These are phyloP conservation scores for Debaryomyces castellii DNA, from an alignment of 805 yeast genomes.

Conservation along the genomic window DNA sequence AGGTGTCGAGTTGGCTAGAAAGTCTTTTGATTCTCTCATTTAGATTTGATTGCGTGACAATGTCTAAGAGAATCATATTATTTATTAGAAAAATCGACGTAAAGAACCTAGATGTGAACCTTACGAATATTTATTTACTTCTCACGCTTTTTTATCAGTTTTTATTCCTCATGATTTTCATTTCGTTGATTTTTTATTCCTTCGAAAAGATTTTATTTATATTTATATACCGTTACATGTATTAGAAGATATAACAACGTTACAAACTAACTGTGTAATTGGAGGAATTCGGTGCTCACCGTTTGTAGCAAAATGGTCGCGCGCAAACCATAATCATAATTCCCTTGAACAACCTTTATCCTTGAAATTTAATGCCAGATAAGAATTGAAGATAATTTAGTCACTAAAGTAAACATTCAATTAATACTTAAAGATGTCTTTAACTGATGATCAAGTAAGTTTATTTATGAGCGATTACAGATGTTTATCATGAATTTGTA, in stretches of 20 bases:
- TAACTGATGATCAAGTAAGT: constrained; percentile 34
- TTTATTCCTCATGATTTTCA: not conserved
- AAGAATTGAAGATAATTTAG: not conserved
- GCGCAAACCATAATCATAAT: not conserved
- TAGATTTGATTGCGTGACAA: constrained; percentile 10
- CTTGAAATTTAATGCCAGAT: constrained; percentile 1
- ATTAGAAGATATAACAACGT: too few species aligned
- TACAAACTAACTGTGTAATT: not conserved
- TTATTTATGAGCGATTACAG: not conserved
- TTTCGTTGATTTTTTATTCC: not conserved
- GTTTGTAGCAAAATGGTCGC: not conserved
- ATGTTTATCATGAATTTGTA: not conserved
- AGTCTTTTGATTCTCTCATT: constrained; percentile 35
- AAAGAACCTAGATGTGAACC: not conserved
- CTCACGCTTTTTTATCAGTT: not conserved
- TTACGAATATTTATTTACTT: not conserved
- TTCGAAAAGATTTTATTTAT: not conserved
- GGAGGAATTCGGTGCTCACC: not conserved
- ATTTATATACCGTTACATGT: not conserved
- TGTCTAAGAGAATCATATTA: not conserved
- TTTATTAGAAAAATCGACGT: not conserved
- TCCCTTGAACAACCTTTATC: constrained; percentile 2
- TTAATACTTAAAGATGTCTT: constrained; percentile 18
- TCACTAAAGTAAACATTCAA: not conserved
- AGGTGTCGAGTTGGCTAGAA: constrained; percentile 83